Conservation (phyloP, 164 flowering plant species). For the Taxillus chinensis region DNA sequence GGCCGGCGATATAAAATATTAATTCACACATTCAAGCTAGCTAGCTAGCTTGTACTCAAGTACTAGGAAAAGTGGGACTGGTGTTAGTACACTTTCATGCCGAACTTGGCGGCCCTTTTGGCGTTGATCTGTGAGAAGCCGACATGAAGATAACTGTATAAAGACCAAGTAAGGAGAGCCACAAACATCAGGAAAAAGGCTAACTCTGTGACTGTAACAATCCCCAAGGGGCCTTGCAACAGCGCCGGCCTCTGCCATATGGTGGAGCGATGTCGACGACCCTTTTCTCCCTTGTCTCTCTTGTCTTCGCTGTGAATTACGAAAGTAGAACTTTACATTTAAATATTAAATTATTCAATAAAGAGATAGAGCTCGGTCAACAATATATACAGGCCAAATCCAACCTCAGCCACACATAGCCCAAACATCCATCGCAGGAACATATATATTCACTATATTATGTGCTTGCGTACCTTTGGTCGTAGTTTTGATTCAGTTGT, state of each 20-base stretch:
- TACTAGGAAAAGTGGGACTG: too few relatives aligned
- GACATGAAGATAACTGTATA: constrained; percentile 26
- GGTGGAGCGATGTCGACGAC: neutral
- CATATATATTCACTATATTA: too few relatives aligned
- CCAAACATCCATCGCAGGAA: neutral
- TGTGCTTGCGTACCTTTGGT: constrained; percentile 17
- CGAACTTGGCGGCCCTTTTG: constrained; percentile 11
- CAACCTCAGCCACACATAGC: neutral
- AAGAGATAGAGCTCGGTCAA: neutral
- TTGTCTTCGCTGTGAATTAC: constrained; percentile 6
- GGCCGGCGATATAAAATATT: too few relatives aligned
- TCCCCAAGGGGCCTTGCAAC: constrained; percentile 70
- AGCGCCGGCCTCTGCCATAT: constrained; percentile 40
- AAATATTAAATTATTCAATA: neutral
- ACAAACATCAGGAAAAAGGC: constrained; percentile 53
- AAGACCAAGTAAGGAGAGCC: constrained; percentile 59
- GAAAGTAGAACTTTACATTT: too few relatives aligned
- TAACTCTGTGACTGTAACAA: constrained; percentile 52
- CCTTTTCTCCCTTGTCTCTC: neutral
- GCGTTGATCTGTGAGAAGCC: constrained; percentile 24
- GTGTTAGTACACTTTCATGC: constrained; percentile 26
- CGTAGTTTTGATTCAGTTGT: constrained; percentile 9
- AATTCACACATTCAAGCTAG: too few relatives aligned
- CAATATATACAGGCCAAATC: neutral
- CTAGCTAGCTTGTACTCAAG: too few relatives aligned